Percentiles rank a stretch among this genome's conserved stretches.
Evolutionary conservation across 2,329 filamentous ascomycete species (phyloP).

Genomic region (Colletotrichum orchidophilum): DNA sequence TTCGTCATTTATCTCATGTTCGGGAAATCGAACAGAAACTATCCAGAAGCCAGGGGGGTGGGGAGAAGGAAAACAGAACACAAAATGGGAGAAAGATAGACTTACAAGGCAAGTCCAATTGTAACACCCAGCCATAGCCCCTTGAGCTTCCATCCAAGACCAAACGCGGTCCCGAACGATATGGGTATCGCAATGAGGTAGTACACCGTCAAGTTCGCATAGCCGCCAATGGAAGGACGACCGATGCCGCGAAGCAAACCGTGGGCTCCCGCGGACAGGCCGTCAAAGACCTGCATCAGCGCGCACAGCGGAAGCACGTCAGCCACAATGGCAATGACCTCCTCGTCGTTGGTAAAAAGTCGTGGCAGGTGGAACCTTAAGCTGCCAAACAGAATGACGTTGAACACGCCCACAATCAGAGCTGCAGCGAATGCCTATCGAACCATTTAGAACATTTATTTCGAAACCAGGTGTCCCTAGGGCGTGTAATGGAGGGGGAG

Average conservation of each 20-base stretch:
- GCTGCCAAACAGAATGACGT: slow-evolving; percentile 73
- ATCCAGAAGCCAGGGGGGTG: neutral
- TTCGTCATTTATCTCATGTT: neutral
- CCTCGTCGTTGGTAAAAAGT: slow-evolving; percentile 79
- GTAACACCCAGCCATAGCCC: slow-evolving; percentile 86
- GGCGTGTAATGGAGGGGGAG: neutral
- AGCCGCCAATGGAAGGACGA: slow-evolving; percentile 88
- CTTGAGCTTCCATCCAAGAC: slow-evolving; percentile 76
- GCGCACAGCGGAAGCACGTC: slow-evolving; percentile 81
- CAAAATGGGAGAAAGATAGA: slow-evolving; percentile 30
- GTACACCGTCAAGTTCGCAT: slow-evolving; percentile 86
- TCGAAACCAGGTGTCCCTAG: neutral
- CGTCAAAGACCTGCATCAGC: slow-evolving; percentile 90
- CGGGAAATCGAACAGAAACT: neutral
- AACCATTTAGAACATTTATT: slow-evolving; percentile 38
- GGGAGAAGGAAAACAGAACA: neutral
- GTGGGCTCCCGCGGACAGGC: slow-evolving; percentile 80
- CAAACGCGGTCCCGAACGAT: slow-evolving; percentile 81
- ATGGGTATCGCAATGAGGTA: slow-evolving; percentile 88
- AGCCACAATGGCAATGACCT: slow-evolving; percentile 75
- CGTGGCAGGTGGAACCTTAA: slow-evolving; percentile 79
- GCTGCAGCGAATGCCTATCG: slow-evolving; percentile 66
- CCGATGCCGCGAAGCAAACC: slow-evolving; percentile 89
- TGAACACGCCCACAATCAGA: slow-evolving; percentile 79
- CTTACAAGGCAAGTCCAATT: slow-evolving; percentile 73